Percentiles rank a stretch among this genome's conserved stretches.
Conservation (phyloP, 1,284 basidiomycete genomes). For the Leccinum solheimii region DNA sequence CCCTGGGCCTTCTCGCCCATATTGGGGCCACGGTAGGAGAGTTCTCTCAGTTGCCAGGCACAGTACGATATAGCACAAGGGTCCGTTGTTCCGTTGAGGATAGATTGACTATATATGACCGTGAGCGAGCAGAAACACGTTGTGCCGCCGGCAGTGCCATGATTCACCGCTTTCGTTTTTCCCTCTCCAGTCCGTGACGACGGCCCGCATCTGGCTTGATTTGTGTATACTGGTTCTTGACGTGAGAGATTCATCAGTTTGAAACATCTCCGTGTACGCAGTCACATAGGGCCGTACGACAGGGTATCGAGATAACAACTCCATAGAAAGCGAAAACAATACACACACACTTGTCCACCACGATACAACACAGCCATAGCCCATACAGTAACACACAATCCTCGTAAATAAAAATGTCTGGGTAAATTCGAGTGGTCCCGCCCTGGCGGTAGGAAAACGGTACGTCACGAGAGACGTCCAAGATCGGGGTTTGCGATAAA, state of each 20-base stretch:
- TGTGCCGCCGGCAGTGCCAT: conserved; percentile 4
- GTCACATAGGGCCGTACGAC: neutral
- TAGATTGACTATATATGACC: neutral
- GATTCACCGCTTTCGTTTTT: neutral
- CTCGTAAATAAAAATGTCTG: neutral
- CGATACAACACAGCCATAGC: conserved; percentile 11
- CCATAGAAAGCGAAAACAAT: neutral
- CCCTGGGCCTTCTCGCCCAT: neutral
- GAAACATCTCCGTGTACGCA: neutral
- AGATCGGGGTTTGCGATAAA: conserved; percentile 54
- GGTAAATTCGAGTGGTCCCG: conserved; percentile 5
- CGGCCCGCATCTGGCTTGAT: neutral
- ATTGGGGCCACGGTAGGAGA: neutral
- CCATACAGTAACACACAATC: conserved; percentile 5
- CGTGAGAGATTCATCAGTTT: neutral
- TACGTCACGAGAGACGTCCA: conserved; percentile 17
- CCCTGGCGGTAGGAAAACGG: neutral
- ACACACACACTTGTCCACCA: conserved; percentile 9
- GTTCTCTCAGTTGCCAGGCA: conserved; percentile 24
- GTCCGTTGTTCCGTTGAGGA: conserved; percentile 2
- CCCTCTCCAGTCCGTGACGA: neutral
- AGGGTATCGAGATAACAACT: conserved; percentile 13
- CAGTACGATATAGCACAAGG: conserved; percentile 3
- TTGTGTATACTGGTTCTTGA: neutral
- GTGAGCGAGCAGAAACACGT: neutral